These are phyloP conservation scores for Gonium pectorale DNA, from an alignment of 139 green algal genomes.

Conservation along the genomic window DNA sequence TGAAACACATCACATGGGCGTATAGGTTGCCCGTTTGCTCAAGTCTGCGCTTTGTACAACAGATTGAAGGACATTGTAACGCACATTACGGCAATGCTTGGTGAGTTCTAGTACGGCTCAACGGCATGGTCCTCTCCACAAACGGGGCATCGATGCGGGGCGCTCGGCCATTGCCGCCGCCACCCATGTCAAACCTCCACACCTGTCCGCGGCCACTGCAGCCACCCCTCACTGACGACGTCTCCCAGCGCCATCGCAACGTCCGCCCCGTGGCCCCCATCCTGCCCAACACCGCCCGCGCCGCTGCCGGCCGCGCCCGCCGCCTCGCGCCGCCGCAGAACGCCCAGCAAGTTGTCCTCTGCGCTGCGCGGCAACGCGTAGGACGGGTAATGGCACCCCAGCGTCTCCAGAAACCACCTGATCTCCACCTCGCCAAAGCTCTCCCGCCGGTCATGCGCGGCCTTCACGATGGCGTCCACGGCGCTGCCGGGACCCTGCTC, in stretches of 20 bases:
- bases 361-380: background rate
- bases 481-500: background rate
- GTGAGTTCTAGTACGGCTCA: too few relatives aligned
- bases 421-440: background rate
- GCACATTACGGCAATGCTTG: too few relatives aligned
- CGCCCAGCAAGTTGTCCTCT: background rate
- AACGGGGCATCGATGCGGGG: too few relatives aligned
- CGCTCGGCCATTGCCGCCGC: too few relatives aligned
- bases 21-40: too few relatives aligned
- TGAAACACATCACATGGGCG: too few relatives aligned
- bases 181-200: too few relatives aligned
- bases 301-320: background rate
- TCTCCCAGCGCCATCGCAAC: conserved; percentile 20
- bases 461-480: background rate
- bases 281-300: background rate
- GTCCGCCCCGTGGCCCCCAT: background rate
- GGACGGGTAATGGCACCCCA: background rate
- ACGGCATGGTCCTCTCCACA: too few relatives aligned
- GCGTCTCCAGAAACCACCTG: conserved; percentile 16
- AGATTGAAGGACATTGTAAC: too few relatives aligned
- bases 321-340: conserved; percentile 6
- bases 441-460: background rate
- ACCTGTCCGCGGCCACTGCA: background rate
- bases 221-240: conserved; percentile 3
- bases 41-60: too few relatives aligned